phyloP scores from a whole-genome alignment of 441 rosid species.

The Rhodomyrtus psidioides region DNA sequence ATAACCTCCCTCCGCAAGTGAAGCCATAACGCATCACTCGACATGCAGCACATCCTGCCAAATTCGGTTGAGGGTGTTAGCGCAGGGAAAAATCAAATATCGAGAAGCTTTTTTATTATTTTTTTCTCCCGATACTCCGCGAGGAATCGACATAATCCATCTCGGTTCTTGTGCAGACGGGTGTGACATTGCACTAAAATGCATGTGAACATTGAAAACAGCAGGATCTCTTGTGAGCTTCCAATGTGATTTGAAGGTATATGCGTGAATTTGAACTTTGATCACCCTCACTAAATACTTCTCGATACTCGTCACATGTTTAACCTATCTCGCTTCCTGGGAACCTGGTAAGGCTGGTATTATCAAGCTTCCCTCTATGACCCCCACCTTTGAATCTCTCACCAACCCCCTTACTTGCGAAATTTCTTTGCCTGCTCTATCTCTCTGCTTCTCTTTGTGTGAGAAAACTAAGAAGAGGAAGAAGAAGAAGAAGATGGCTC shows the following conservation, averaged over 20 bases:
- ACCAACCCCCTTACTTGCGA: not conserved
- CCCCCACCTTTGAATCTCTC: not conserved
- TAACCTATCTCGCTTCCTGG: not conserved
- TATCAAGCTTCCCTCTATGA: not conserved
- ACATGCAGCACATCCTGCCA: not conserved
- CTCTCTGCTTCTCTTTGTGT: not conserved
- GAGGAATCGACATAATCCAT: not conserved
- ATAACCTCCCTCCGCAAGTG: not conserved
- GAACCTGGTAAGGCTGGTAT: not conserved
- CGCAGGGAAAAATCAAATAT: not conserved
- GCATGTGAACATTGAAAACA: not conserved
- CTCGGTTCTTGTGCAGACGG: not conserved
- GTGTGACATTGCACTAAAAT: not conserved
- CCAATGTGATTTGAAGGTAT: too few species aligned
- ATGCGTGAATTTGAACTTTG: fast-evolving
- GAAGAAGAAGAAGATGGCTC: not conserved
- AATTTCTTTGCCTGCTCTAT: not conserved
- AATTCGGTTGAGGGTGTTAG: not conserved
- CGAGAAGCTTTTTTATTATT: too few species aligned
- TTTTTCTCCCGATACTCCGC: too few species aligned
- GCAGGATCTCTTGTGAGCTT: too few species aligned
- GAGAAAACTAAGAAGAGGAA: not conserved
- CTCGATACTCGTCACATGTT: not conserved
- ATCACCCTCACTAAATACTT: not conserved
- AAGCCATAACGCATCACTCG: not conserved